Evolutionary conservation across 768 basidiomycete species (phyloP), one percentile per base, ranked within the genome.

Genomic region (Leccinum olivaceopallidum): DNA sequence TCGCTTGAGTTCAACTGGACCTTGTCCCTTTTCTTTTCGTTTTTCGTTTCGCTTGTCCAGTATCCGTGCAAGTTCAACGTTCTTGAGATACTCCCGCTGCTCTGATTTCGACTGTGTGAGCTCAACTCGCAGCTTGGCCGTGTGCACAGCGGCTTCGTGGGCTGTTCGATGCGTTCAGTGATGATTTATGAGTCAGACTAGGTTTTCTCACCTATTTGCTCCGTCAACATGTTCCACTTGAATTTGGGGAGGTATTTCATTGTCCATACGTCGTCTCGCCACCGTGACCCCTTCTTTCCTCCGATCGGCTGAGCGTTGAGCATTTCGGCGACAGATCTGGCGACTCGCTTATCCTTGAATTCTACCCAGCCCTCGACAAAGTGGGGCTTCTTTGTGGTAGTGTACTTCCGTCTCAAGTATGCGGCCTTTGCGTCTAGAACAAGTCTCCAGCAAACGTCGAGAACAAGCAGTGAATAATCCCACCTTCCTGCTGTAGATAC

Each of bases 281-380:
- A 98, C 60, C 93, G 81, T 3, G 86, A 83, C 6, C 90, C 89
- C 72, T 94, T 94, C 79, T 94, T 95, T 2, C 94, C 94, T 30
- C 96, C 97, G 61, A 99, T 95, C 1, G 94, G 84, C 68, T 95
- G 88, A 2, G 95, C 97, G 71, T 99, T 99, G 64, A 99, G 79
- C 93, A 98, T 94, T 58, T 86, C 92, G 8, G 96, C 96, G 9
- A 95, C 89, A 42, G 86, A 87, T 20, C 95, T 85, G 0, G 95
- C 97, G 49, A 98, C 80, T 52, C 85, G 87, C 76, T 98, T 98
- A 76, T 98, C 91, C 65, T 89, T 88, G 78, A 98, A 98, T 75
- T 99, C 97, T 47, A 98, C 89, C 97, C 97, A 99, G 34, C 97
- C 97, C 73, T 99, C 97, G 0, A 90, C 90, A 71, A 89, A 98